A percentile compares a stretch with the other conserved stretches of the same genome.
phyloP scores from a whole-genome alignment of 768 basidiomycete species.

The Mycena vitilis region DNA sequence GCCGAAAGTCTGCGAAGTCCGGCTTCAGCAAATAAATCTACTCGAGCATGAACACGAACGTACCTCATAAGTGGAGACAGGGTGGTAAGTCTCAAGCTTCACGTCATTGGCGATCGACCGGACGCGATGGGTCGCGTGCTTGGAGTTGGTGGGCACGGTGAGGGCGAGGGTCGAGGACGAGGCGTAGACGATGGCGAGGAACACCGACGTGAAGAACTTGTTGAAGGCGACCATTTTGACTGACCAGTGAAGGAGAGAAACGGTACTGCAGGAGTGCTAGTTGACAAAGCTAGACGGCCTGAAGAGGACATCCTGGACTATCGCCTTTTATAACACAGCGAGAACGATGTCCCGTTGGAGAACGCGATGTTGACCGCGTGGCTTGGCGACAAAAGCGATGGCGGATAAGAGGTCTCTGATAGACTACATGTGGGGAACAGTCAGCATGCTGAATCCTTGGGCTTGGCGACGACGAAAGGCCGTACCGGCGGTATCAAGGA shows the following conservation, averaged over 20 bases:
- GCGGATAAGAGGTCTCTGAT: neutral
- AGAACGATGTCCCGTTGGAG: neutral
- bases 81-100: constrained; percentile 51
- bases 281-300: constrained; percentile 32
- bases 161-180: constrained; percentile 40
- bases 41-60: neutral
- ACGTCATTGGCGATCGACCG: constrained; percentile 45
- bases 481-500: too few relatives aligned
- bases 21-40: neutral
- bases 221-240: constrained; percentile 41
- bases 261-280: constrained; percentile 30
- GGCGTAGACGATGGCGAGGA: constrained; percentile 44
- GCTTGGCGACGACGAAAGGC: neutral
- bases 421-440: neutral
- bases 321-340: constrained; percentile 14
- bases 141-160: constrained; percentile 43
- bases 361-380: neutral
- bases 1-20: constrained; percentile 41
- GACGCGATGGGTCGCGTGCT: constrained; percentile 48
- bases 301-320: neutral
- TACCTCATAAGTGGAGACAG: constrained; percentile 50
- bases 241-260: constrained; percentile 28
- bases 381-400: neutral
- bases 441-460: neutral
- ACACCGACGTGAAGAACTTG: constrained; percentile 46